phyloP scores from a whole-genome alignment of 1,284 basidiomycete species.

The Boletellus deceptivus region DNA sequence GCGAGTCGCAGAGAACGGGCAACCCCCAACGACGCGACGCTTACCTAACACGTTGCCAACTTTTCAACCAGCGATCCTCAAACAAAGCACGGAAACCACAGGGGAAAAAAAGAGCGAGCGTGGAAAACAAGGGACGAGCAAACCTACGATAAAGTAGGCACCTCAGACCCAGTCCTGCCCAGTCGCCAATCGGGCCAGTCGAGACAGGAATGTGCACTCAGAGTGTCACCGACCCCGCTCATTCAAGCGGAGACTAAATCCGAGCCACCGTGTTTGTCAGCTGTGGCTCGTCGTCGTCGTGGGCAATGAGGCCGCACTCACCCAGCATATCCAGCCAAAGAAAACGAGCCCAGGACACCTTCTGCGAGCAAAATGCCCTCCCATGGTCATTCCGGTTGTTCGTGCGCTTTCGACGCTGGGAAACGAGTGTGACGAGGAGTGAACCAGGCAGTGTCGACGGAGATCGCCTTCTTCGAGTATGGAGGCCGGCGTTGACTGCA shows the following conservation, averaged over 20 bases:
- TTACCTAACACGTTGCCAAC: constrained; percentile 24
- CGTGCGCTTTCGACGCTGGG: neutral
- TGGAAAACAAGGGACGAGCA: neutral
- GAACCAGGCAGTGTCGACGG: neutral
- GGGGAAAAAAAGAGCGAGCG: constrained; percentile 1
- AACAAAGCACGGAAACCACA: constrained; percentile 1
- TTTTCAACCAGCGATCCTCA: constrained; percentile 29
- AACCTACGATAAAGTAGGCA: neutral
- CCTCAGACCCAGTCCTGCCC: neutral
- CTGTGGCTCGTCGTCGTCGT: constrained; percentile 12
- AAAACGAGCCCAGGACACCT: neutral
- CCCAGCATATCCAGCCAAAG: neutral
- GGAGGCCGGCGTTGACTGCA: neutral
- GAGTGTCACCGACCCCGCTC: neutral
- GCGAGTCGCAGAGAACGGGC: constrained; percentile 19
- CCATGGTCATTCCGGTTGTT: neutral
- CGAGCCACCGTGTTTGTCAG: constrained; percentile 6
- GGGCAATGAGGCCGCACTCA: constrained; percentile 1
- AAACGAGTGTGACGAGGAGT: neutral
- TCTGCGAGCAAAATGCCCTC: neutral
- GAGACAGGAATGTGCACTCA: neutral
- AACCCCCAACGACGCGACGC: constrained; percentile 32
- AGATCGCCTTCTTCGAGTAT: neutral
- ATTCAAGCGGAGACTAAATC: constrained; percentile 23
- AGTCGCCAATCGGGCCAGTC: constrained; percentile 17